Base-by-base conservation (phyloP, 192 early-diverging fungal genomes). In the Chytriomyces sp. region DNA sequence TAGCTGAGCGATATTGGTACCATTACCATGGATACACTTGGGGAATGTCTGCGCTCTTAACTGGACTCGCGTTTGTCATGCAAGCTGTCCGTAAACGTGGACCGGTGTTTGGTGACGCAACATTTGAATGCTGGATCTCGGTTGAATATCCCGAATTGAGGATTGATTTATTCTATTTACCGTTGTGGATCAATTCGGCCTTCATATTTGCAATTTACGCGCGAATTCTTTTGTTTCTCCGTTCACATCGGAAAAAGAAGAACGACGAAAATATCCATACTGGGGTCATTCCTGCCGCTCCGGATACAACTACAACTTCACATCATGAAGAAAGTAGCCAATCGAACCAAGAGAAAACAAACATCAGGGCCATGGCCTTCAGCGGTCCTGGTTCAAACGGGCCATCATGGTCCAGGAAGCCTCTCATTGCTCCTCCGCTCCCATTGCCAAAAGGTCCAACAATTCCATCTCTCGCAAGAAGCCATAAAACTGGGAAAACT, bases 71-170 rank as follows among this genome's bases (percentile, higher is more conserved):
- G 48, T 72, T 72, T 72, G 50, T 50, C 10, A 43, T 72, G 23
- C n/a, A 59, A 43, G 69, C 69, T 5, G 23, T 60, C 9, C 24
- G 9, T n/a, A 13, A 57, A 20, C 13, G 53, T 7, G 69, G 69
- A 5, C 5, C 13, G 3, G 53, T 60, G 8, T 72, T 72, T 72
- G 69, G 69, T 1, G 69, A 72, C 53, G 49, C 69, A 11, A 72
- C 69, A 8, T 72, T 60, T 60, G 50, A 72, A 43, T 60, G 48
- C 69, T 72, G 69, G 69, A 72, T 72, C n/a, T 72, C 69, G 3
- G 16, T 5, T 5, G 18, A 16, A 6, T 72, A 72, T 60, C 9
- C 53, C 5, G 53, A 72, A 11, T 35, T 61, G 20, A 16, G 69
- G 0, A 43, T 72, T n/a, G 13, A 60, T 4, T 7, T 72, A 6